phyloP scores from a whole-genome alignment of 1,284 basidiomycete genomes.

The Porphyrellus sp. region DNA sequence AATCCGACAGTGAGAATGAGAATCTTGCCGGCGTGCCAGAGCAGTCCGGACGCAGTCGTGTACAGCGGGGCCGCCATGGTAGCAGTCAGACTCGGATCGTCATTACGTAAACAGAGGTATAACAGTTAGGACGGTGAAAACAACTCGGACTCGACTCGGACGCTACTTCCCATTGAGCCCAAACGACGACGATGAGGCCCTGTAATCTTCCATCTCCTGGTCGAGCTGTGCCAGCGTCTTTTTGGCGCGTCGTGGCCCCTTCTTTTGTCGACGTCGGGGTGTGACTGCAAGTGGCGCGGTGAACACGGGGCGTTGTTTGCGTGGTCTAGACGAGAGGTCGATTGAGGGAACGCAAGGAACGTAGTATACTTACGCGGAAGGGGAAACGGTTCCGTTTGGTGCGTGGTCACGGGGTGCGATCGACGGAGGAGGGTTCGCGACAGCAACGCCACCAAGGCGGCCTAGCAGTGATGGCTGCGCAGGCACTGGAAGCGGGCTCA shows the following conservation, averaged over 20 bases:
- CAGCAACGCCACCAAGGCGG: conserved; percentile 30
- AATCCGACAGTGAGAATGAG: conserved; percentile 89
- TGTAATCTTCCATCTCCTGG: conserved; percentile 75
- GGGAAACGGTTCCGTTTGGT: conserved; percentile 12
- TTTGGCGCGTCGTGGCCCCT: conserved; percentile 63
- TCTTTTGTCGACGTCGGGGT: conserved; percentile 43
- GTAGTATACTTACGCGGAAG: conserved; percentile 15
- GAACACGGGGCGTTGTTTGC: conserved; percentile 20
- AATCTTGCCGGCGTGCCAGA: conserved; percentile 95
- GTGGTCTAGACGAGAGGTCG: conserved; percentile 12
- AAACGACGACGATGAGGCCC: conserved; percentile 45
- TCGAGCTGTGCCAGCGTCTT: conserved; percentile 56
- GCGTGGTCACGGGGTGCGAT: conserved; percentile 12
- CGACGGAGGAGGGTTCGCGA: conserved; percentile 8
- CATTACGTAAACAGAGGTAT: conserved; percentile 26
- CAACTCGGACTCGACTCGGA: not conserved
- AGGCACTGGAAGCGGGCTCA: conserved; percentile 12
- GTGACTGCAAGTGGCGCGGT: conserved; percentile 17
- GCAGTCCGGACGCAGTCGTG: conserved; percentile 77
- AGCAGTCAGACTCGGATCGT: not conserved
- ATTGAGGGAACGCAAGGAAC: not conserved
- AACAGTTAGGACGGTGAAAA: not conserved
- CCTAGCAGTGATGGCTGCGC: conserved; percentile 38
- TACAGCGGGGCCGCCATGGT: conserved; percentile 85
- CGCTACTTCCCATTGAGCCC: conserved; percentile 17